phyloP scores from a whole-genome alignment of 257 asterid species.

The Vinca minor region DNA sequence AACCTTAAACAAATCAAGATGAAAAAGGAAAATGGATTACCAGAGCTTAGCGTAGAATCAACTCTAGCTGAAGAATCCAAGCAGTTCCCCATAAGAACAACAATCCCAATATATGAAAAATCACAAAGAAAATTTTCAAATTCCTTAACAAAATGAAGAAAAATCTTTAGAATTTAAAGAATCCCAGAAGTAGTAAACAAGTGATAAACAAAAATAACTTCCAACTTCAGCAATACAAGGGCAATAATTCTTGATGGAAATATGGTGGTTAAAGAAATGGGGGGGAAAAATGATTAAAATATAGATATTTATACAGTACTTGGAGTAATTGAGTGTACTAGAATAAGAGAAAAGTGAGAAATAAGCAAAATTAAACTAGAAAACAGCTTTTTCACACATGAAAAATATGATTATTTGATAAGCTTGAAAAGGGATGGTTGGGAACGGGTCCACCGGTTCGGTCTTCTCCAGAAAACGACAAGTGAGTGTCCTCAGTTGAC shows the following conservation, averaged over 20 bases:
- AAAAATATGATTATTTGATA: background rate
- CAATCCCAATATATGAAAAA: background rate
- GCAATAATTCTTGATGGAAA: background rate
- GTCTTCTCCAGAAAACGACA: slow-evolving; percentile 24
- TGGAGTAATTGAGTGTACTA: background rate
- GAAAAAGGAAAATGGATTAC: slow-evolving; percentile 24
- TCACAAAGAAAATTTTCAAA: background rate
- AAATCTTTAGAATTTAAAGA: background rate
- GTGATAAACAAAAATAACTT: slow-evolving; percentile 8
- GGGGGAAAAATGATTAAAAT: slow-evolving; percentile 5
- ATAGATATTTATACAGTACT: background rate
- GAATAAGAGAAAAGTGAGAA: background rate
- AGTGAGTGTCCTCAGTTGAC: too few species aligned
- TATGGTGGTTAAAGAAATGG: background rate
- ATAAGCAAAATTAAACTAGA: background rate
- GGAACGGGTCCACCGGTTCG: slow-evolving; percentile 19
- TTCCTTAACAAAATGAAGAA: too few species aligned
- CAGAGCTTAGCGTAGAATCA: slow-evolving; percentile 74
- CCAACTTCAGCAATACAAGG: too few species aligned
- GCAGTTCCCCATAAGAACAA: slow-evolving; percentile 70
- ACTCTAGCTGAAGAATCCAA: slow-evolving; percentile 69
- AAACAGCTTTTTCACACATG: slow-evolving; percentile 9
- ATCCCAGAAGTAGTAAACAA: background rate
- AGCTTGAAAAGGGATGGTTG: background rate
- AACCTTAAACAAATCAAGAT: background rate